Evolutionary conservation across 1,139 yeast species (phyloP), one percentile per base, ranked within the genome.

Genomic region (Blastobotrys persicus): DNA sequence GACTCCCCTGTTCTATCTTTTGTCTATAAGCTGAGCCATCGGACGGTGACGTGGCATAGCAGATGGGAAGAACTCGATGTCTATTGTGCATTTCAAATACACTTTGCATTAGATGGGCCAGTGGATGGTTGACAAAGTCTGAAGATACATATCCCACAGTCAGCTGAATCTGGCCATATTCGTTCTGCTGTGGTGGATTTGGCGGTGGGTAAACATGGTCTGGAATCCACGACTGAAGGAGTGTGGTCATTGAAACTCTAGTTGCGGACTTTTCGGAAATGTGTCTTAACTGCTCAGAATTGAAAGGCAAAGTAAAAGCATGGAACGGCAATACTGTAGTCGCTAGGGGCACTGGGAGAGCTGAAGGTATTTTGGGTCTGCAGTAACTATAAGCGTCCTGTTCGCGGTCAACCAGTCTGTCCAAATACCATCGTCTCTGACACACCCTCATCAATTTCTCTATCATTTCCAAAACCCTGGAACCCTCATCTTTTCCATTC

Each of bases 71-170:
- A 9, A 66, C 61, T 40, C 47, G 45, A n/a, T 49, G 42, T 16
- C 51, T 44, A 42, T 63, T 60, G 40, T 67, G 70, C 45, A 64
- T 38, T 1, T 65, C 69, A 54, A 67, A 67, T 4, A 67, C 69
- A 38, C 62, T 62, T 46, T 66, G 70, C 71, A 67, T 67, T 44
- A 67, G 53, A 45, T 67, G 71, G 3, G 70, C 59, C 45, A 67
- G 54, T 7, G 71, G 71, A 38, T 67, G 71, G 49, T 67, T 65
- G 26, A 55, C 57, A 51, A 66, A 65, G 46, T 67, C 71, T 0
- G 69, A 63, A 2, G 69, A 66, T n/a, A 67, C 54, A 48, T 67
- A 67, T 12, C 70, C 71, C 16, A 67, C 65, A 20, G 55, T 59
- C 17, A 63, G 43, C 4, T 44, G 38, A 9, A 33, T 39, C 1